Conservation (phyloP, 176 grass and related monocot species). For the Bonia amplexicaulis region DNA sequence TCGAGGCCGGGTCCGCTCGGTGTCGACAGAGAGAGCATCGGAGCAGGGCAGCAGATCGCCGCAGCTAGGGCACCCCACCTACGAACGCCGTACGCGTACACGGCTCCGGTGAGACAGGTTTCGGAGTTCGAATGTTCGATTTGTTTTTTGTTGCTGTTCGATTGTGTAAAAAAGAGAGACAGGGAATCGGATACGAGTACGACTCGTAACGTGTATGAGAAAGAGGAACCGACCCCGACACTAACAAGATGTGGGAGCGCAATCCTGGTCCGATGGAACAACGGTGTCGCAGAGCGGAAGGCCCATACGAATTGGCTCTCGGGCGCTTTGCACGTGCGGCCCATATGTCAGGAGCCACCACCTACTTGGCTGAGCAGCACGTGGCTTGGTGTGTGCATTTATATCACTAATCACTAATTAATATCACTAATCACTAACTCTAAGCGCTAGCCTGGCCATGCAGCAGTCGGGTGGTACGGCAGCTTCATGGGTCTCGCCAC, state of each 20-base stretch:
- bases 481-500: no score
- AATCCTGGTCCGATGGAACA: not conserved
- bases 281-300: not conserved
- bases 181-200: no score
- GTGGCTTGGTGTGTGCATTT: not conserved
- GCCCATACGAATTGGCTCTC: not conserved
- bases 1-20: not conserved
- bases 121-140: not conserved
- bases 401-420: no score
- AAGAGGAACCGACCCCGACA: no score
- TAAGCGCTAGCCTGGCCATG: no score
- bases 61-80: not conserved
- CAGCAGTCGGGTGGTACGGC: no score
- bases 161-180: no score
- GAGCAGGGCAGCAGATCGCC: not conserved
- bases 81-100: not conserved
- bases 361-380: not conserved
- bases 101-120: not conserved
- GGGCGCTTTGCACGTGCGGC: not conserved
- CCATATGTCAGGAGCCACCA: not conserved
- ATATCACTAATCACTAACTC: no score
- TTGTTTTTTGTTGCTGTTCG: not conserved
- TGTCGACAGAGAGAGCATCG: not conserved
- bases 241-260: no score
- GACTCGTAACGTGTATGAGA: no score